Percentiles rank a stretch among this genome's conserved stretches.
These are phyloP conservation scores for Metschnikowia lunata DNA, from an alignment of 805 yeast species.

Conservation along the genomic window DNA sequence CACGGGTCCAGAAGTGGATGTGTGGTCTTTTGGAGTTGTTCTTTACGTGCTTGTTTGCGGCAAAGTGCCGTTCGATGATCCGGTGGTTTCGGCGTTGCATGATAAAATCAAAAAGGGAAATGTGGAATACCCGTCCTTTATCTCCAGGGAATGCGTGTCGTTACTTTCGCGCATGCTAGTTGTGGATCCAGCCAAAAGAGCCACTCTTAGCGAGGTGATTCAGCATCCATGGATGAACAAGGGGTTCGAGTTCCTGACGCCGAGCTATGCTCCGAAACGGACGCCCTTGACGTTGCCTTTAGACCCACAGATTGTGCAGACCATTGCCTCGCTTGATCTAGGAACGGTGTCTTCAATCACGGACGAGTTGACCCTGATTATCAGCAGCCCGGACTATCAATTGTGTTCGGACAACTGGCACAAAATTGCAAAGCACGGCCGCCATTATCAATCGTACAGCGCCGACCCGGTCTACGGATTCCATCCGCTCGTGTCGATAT, in stretches of 20 bases:
- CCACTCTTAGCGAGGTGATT: slow-evolving; percentile 70
- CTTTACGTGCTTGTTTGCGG: slow-evolving; percentile 94
- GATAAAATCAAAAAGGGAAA: slow-evolving; percentile 89
- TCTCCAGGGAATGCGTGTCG: slow-evolving; percentile 77
- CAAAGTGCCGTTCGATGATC: slow-evolving; percentile 96
- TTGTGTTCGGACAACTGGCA: slow-evolving; percentile 62
- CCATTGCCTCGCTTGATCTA: slow-evolving; percentile 75
- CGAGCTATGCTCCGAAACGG: slow-evolving; percentile 72
- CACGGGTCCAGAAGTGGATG: slow-evolving; percentile 94
- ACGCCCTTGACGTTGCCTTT: slow-evolving; percentile 69
- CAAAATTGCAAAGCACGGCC: slow-evolving; percentile 35
- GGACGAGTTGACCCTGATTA: slow-evolving; percentile 50
- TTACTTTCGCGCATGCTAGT: slow-evolving; percentile 84
- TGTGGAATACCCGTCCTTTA: slow-evolving; percentile 83
- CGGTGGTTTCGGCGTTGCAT: slow-evolving; percentile 84
- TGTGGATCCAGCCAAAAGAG: slow-evolving; percentile 81
- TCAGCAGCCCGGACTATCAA: slow-evolving; percentile 64
- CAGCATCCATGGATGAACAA: slow-evolving; percentile 93
- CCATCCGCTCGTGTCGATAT: slow-evolving; percentile 85
- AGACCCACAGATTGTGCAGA: slow-evolving; percentile 60
- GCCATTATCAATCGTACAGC: slow-evolving; percentile 29
- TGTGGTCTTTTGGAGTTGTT: slow-evolving; percentile 98
- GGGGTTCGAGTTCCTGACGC: slow-evolving; percentile 74
- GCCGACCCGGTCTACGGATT: slow-evolving; percentile 78
- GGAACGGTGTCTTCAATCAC: slow-evolving; percentile 61